These are phyloP conservation scores for Tricholoma bakamatsutake DNA, from an alignment of 768 basidiomycete genomes.

Conservation along the genomic window DNA sequence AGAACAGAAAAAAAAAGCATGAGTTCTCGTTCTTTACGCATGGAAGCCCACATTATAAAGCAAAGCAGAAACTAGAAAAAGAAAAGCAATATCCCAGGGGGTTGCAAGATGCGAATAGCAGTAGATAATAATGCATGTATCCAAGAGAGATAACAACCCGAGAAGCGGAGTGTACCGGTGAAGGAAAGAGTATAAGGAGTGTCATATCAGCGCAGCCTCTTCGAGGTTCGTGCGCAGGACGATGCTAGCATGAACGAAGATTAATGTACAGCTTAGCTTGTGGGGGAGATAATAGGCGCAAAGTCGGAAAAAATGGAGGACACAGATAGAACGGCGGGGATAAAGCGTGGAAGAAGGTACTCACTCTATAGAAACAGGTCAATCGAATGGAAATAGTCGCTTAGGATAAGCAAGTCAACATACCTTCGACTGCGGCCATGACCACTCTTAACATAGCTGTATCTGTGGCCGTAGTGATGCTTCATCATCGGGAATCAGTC, in stretches of 20 bases:
- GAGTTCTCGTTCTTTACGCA: conserved; percentile 19
- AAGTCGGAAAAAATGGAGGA: conserved; percentile 11
- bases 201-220: conserved; percentile 59
- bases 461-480: conserved; percentile 88
- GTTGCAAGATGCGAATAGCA: conserved; percentile 9
- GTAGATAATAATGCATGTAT: conserved; percentile 8
- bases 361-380: conserved; percentile 49
- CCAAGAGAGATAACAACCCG: conserved; percentile 5
- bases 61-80: not conserved
- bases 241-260: conserved; percentile 43
- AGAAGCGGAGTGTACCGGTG: conserved; percentile 1
- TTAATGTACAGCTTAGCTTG: conserved; percentile 5
- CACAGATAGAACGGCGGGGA: conserved; percentile 16
- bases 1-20: conserved; percentile 18
- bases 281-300: conserved; percentile 23
- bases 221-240: conserved; percentile 62
- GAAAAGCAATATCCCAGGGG: conserved; percentile 15
- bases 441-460: conserved; percentile 84
- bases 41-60: conserved; percentile 10
- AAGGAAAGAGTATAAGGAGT: conserved; percentile 8
- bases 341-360: conserved; percentile 31
- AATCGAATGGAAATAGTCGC: not conserved
- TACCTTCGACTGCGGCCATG: conserved; percentile 95
- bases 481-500: conserved; percentile 21
- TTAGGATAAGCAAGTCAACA: conserved; percentile 20